These are phyloP conservation scores for Crithidia sp. DNA, from an alignment of 208 protist species.

Conservation along the genomic window DNA sequence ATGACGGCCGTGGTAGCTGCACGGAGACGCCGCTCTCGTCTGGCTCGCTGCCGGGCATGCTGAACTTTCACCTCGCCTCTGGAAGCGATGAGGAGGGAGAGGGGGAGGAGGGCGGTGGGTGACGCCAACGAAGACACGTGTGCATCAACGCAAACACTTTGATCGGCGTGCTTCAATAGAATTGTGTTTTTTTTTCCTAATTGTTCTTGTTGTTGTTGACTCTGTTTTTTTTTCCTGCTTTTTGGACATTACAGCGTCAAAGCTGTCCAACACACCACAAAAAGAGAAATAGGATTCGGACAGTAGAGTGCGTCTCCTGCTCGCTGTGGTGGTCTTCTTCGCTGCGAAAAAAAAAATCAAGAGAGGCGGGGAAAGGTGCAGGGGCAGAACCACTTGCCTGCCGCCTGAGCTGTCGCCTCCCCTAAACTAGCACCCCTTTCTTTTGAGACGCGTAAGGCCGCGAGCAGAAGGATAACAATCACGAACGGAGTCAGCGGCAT, in stretches of 20 bases:
- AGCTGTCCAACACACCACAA: too few relatives aligned
- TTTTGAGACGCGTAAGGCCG: too few relatives aligned
- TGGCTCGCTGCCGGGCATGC: slow-evolving; percentile 13
- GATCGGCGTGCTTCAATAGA: background rate
- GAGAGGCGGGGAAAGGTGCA: too few relatives aligned
- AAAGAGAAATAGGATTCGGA: too few relatives aligned
- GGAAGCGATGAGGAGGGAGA: slow-evolving; percentile 24
- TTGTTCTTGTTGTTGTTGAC: background rate
- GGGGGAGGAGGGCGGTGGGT: background rate
- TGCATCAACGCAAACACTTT: too few relatives aligned
- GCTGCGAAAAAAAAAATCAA: too few relatives aligned
- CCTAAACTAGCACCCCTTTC: too few relatives aligned
- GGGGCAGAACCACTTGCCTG: too few relatives aligned
- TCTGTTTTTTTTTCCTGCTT: background rate
- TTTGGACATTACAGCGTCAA: background rate
- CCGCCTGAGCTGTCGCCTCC: too few relatives aligned
- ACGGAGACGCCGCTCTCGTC: background rate
- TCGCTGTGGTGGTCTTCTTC: too few relatives aligned
- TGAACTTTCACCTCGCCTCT: slow-evolving; percentile 32
- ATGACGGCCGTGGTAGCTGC: background rate
- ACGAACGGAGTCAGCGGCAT: background rate
- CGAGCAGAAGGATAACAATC: too few relatives aligned
- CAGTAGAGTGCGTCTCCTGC: too few relatives aligned
- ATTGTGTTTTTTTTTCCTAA: background rate
- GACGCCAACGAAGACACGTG: background rate